Percentiles rank a stretch among this genome's conserved stretches.
Evolutionary conservation across 441 rosid species (phyloP).

Genomic region (Arabidopsis lyrata): DNA sequence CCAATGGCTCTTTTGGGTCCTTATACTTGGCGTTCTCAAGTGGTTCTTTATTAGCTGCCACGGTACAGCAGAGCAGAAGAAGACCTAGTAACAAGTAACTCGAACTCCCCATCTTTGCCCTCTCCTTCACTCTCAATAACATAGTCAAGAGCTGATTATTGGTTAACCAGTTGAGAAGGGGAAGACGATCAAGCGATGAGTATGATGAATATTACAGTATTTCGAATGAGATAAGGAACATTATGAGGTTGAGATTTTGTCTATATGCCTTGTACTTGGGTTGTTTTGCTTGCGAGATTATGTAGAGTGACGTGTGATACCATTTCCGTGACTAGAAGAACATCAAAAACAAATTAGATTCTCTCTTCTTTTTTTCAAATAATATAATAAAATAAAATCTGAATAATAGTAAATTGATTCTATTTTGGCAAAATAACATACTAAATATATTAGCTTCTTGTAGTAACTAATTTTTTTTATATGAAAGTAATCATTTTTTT

Average conservation of each 20-base stretch:
- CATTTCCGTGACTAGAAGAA: slow-evolving; percentile 1
- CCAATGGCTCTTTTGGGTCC: slow-evolving; percentile 61
- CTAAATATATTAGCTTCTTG: neutral
- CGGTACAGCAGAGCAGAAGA: slow-evolving; percentile 27
- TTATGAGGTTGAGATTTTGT: slow-evolving; percentile 23
- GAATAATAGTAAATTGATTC: neutral
- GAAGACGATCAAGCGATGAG: slow-evolving; percentile 14
- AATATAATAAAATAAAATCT: slow-evolving; percentile 6
- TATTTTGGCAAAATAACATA: slow-evolving; percentile 21
- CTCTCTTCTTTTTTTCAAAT: neutral
- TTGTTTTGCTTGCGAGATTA: slow-evolving; percentile 26
- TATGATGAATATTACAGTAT: slow-evolving; percentile 17
- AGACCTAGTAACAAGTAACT: slow-evolving; percentile 37
- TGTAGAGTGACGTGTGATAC: neutral
- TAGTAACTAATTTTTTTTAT: neutral
- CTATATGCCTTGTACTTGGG: slow-evolving; percentile 12
- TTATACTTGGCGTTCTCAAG: slow-evolving; percentile 59
- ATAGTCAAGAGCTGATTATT: neutral
- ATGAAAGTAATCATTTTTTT: neutral
- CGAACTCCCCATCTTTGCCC: slow-evolving; percentile 22
- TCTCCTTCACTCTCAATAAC: slow-evolving; percentile 13
- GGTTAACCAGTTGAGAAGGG: slow-evolving; percentile 20
- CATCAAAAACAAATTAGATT: neutral
- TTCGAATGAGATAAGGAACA: slow-evolving; percentile 24
- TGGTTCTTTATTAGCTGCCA: slow-evolving; percentile 24